Evolutionary conservation across 495 filamentous ascomycete species (phyloP), one percentile per base, ranked within the genome.

Genomic region (Lasiosphaeria miniovina): DNA sequence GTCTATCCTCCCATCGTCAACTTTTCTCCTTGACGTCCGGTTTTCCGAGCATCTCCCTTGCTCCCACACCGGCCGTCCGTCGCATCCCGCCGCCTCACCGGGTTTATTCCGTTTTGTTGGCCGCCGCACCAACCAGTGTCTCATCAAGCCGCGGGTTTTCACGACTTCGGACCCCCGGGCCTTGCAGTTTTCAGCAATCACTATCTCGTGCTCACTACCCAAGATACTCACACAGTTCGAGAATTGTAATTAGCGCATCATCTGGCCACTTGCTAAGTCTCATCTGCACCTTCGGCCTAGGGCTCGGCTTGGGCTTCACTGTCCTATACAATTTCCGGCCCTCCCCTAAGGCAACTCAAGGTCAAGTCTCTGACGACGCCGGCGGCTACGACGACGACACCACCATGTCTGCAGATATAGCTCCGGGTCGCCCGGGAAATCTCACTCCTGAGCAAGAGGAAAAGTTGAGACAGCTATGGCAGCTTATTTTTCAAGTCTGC

Each of bases 401-500:
- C 52, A 49, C 38, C 15, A 81, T 80, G 75, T 60, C 76, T 49
- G 76, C 74, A 35, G 69, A 77, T 52, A 62, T 77, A 35, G 76
- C 85, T 24, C 86, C 89, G 33, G 94, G 94, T 54, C 86, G 92
- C 59, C 87, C 93, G 43, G 91, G 90, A 60, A 96, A 86, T 68
- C 84, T 98, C 53, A 97, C 94, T 17, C 71, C 84, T 6, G 93
- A 96, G 63, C 86, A 98, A 71, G 90, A 96, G 64, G 85, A 80
- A 62, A 97, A 95, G 74, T 77, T 98, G 53, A 87, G 87, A 68
- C 89, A 93, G 69, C 82, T 98, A 66, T 98, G 94, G 94, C 71
- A 82, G 8, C 77, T 86, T 51, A 80, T 88, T 32, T 80, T 97
- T 59, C 87, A 88, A 51, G 82, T 96, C 51, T 96, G 93, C 70